These are phyloP conservation scores for Exophiala calicioides DNA, from an alignment of 2,329 filamentous ascomycete species.

Conservation along the genomic window DNA sequence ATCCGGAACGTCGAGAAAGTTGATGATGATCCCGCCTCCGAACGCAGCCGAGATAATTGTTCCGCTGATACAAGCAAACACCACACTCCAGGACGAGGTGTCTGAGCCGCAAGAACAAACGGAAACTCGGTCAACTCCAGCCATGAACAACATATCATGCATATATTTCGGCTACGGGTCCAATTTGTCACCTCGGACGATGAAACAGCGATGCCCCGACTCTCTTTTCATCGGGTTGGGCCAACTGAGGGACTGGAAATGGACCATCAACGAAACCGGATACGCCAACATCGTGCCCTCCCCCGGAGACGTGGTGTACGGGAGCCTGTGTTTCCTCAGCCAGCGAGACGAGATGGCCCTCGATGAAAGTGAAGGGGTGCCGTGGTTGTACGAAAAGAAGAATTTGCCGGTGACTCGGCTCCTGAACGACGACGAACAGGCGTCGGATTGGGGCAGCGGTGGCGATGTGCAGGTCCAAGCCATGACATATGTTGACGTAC, in stretches of 20 bases:
- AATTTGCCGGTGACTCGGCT: conserved; percentile 33
- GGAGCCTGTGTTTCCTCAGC: conserved; percentile 17
- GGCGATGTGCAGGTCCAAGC: conserved; percentile 15
- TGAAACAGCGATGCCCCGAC: conserved; percentile 47
- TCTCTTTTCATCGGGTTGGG: conserved; percentile 45
- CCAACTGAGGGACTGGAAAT: conserved; percentile 43
- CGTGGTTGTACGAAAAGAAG: conserved; percentile 16
- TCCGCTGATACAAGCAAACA: too few species aligned
- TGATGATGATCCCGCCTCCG: too few species aligned
- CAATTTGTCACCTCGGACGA: conserved; percentile 50
- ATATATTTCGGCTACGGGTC: conserved; percentile 53
- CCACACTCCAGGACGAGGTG: too few species aligned
- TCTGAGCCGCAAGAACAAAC: too few species aligned
- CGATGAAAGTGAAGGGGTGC: conserved; percentile 20
- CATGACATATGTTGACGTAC: conserved; percentile 14
- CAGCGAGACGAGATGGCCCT: conserved; percentile 28
- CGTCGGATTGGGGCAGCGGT: not conserved
- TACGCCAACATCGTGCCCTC: conserved; percentile 46
- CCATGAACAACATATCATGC: conserved; percentile 12
- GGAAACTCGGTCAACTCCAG: too few species aligned
- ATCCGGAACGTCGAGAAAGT: too few species aligned
- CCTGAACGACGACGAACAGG: conserved; percentile 1
- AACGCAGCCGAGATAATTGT: too few species aligned
- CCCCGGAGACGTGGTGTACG: conserved; percentile 13
- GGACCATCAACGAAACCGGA: conserved; percentile 53